Percentiles rank a stretch among this genome's conserved stretches.
These are phyloP conservation scores for Rasamsonia emersonii DNA, from an alignment of 2,329 filamentous ascomycete genomes.

Conservation along the genomic window DNA sequence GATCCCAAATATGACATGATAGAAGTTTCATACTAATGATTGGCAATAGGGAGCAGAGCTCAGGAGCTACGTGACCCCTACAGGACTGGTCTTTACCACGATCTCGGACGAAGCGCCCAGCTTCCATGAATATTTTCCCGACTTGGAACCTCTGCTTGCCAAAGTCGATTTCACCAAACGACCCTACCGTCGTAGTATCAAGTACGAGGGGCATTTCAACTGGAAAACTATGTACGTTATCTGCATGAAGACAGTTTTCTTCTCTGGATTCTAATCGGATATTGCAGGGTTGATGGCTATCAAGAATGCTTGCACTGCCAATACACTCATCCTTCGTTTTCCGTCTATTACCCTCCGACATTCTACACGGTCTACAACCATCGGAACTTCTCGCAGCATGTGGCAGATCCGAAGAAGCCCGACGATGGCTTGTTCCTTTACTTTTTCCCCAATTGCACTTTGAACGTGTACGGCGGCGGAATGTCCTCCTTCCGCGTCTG, in stretches of 20 bases:
- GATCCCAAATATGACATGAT: constrained; percentile 1
- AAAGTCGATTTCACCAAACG: constrained; percentile 47
- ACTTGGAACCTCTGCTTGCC: constrained; percentile 41
- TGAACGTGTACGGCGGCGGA: constrained; percentile 51
- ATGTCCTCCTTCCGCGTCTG: constrained; percentile 51
- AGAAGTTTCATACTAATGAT: background rate
- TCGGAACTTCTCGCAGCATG: constrained; percentile 48
- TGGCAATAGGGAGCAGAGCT: constrained; percentile 22
- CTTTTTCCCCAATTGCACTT: constrained; percentile 49
- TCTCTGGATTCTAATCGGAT: background rate
- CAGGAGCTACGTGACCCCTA: constrained; percentile 38
- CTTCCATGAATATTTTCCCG: constrained; percentile 48
- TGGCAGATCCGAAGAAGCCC: constrained; percentile 45
- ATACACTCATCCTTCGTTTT: constrained; percentile 51
- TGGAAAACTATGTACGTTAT: constrained; percentile 48
- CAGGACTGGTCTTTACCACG: constrained; percentile 46
- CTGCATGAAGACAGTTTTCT: too few relatives aligned
- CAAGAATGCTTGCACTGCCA: constrained; percentile 53
- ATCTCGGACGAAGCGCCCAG: constrained; percentile 39
- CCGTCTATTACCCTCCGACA: constrained; percentile 46
- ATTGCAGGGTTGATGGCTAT: constrained; percentile 44
- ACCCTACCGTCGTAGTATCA: constrained; percentile 44
- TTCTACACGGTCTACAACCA: constrained; percentile 49
- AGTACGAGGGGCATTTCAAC: constrained; percentile 50
- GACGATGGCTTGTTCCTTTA: constrained; percentile 50